phyloP scores from a whole-genome alignment of 768 basidiomycete genomes.

The Tylopilus balloui region DNA sequence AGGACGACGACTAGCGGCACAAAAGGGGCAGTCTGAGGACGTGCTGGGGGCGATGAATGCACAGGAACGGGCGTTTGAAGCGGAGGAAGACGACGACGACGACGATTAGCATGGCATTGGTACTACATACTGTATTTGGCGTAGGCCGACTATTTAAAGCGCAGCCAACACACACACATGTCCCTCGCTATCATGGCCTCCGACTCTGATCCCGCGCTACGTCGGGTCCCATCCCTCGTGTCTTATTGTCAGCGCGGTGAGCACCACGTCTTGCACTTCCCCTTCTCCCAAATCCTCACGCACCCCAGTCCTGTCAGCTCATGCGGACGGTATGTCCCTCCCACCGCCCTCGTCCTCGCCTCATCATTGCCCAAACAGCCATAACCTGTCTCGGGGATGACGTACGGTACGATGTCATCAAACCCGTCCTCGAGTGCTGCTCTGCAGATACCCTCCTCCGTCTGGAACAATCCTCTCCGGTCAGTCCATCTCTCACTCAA shows the following conservation, averaged over 20 bases:
- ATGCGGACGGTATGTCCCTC: slow-evolving; percentile 54
- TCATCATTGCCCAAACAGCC: slow-evolving; percentile 36
- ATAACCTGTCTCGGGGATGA: slow-evolving; percentile 59
- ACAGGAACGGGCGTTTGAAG: slow-evolving; percentile 54
- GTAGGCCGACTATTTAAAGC: slow-evolving; percentile 15
- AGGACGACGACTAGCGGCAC: slow-evolving; percentile 78
- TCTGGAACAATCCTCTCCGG: slow-evolving; percentile 68
- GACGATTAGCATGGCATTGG: background rate
- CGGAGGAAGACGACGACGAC: slow-evolving; percentile 35
- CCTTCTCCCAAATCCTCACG: slow-evolving; percentile 11
- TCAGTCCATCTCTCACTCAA: slow-evolving; percentile 34
- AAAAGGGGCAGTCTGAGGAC: slow-evolving; percentile 77
- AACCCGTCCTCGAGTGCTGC: slow-evolving; percentile 72
- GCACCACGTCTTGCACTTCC: slow-evolving; percentile 15
- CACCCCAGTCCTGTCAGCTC: slow-evolving; percentile 48
- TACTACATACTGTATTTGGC: slow-evolving; percentile 17
- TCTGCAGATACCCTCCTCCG: slow-evolving; percentile 62
- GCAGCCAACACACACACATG: background rate
- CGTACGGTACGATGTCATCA: slow-evolving; percentile 59
- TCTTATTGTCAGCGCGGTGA: slow-evolving; percentile 70
- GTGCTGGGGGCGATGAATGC: slow-evolving; percentile 81
- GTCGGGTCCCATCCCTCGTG: slow-evolving; percentile 59
- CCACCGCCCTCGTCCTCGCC: background rate
- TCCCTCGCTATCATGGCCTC: slow-evolving; percentile 21
- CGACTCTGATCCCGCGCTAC: slow-evolving; percentile 31